These are phyloP conservation scores for Solanum hybrid DNA, from an alignment of 305 asterid species.

Conservation along the genomic window DNA sequence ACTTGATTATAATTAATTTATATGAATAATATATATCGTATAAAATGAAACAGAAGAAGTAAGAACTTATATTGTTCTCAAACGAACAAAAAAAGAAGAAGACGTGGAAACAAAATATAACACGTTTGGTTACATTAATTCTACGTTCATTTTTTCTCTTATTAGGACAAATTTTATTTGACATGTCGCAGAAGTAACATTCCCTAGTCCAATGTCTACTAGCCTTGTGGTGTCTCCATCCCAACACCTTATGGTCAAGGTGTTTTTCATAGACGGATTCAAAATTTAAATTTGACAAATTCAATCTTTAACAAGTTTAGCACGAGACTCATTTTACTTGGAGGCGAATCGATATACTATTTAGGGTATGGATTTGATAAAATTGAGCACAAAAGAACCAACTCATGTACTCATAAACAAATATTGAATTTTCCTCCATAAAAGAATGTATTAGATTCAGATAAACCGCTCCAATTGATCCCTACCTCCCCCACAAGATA, in stretches of 20 bases:
- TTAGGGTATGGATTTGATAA: neutral
- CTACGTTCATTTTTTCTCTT: neutral
- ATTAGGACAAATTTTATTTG: neutral
- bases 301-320: neutral
- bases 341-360: neutral
- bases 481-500: neutral
- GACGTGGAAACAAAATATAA: neutral
- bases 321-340: neutral
- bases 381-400: neutral
- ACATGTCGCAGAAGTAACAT: neutral
- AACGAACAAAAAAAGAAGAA: neutral
- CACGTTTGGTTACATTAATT: neutral
- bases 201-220: neutral
- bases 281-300: neutral
- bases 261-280: fast-evolving
- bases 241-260: neutral
- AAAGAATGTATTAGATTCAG: neutral
- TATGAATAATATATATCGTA: no score
- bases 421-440: neutral
- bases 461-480: neutral
- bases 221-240: neutral
- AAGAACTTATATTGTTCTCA: neutral
- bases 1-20: no score
- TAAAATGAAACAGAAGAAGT: neutral
- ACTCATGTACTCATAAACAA: neutral